A percentile compares a stretch with the other conserved stretches of the same genome.
Conservation (phyloP, 2,329 filamentous ascomycete genomes). For the Zymoseptoria crescenta region DNA sequence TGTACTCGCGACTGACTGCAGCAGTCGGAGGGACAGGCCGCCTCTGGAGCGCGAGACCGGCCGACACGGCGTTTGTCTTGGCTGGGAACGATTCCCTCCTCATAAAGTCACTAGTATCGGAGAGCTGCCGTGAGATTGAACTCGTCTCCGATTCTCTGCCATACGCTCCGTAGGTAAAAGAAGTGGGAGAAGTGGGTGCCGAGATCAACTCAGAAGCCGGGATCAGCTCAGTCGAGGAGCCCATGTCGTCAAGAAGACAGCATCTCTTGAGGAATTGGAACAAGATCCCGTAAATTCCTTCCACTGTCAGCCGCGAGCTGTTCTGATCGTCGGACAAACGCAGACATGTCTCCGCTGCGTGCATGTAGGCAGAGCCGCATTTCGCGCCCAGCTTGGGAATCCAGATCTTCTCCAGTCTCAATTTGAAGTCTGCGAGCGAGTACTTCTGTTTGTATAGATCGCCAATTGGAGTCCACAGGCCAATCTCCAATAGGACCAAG, state of each 20-base stretch:
- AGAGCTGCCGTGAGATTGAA: constrained; percentile 15
- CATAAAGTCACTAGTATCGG: constrained; percentile 12
- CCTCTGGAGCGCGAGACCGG: neutral
- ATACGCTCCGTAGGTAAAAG: constrained; percentile 2
- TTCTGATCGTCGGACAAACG: constrained; percentile 51
- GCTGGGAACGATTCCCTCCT: constrained; percentile 1
- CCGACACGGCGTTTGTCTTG: neutral
- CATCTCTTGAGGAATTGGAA: constrained; percentile 29
- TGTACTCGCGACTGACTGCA: neutral
- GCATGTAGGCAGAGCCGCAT: constrained; percentile 68
- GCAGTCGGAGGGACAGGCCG: constrained; percentile 2
- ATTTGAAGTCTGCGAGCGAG: constrained; percentile 53
- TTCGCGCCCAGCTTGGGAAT: constrained; percentile 57
- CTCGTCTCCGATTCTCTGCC: constrained; percentile 11
- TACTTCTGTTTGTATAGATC: constrained; percentile 53
- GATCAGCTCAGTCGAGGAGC: constrained; percentile 17
- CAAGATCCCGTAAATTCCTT: constrained; percentile 25
- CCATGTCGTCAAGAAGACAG: constrained; percentile 29
- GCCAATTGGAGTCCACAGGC: constrained; percentile 63
- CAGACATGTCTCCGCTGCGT: constrained; percentile 65
- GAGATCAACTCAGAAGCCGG: constrained; percentile 18
- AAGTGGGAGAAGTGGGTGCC: constrained; percentile 10
- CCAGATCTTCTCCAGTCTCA: constrained; percentile 55
- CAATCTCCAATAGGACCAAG: constrained; percentile 65
- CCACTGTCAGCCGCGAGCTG: constrained; percentile 18